These are phyloP conservation scores for Boechera stricta DNA, from an alignment of 345 rosid genomes.

Conservation along the genomic window DNA sequence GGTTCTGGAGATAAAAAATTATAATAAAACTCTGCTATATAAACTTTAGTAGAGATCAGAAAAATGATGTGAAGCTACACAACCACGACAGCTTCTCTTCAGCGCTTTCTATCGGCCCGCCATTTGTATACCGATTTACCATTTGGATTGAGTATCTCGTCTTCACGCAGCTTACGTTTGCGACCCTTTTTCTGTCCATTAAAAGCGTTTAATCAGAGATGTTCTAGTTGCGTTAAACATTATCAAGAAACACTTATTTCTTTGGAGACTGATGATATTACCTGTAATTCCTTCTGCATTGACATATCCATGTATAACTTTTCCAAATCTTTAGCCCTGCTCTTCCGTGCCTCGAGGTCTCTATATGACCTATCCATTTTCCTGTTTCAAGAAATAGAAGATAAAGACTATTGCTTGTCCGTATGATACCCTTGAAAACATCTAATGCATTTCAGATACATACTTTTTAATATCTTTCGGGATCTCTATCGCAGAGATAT, in stretches of 20 bases:
- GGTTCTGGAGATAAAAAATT: conserved; percentile 14
- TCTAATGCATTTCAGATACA: not conserved
- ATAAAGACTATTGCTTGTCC: not conserved
- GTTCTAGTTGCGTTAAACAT: not conserved
- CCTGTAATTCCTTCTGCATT: conserved; percentile 86
- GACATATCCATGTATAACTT: conserved; percentile 78
- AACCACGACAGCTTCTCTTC: conserved; percentile 40
- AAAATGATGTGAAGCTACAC: conserved; percentile 27
- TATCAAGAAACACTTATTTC: not conserved
- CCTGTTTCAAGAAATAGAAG: conserved; percentile 47
- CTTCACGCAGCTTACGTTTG: conserved; percentile 77
- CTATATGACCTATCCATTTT: conserved; percentile 67
- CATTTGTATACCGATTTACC: conserved; percentile 76
- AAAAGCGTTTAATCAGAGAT: conserved; percentile 12
- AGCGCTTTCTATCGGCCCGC: conserved; percentile 80
- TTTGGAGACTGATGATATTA: conserved; percentile 31
- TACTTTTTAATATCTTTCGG: conserved; percentile 71
- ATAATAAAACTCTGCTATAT: conserved; percentile 4
- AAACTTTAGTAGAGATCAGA: conserved; percentile 22
- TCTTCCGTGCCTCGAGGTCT: conserved; percentile 76
- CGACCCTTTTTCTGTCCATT: conserved; percentile 73
- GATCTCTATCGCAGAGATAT: conserved; percentile 38
- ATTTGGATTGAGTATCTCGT: conserved; percentile 67
- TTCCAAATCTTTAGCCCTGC: conserved; percentile 67
- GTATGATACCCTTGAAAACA: not conserved